Evolutionary conservation across 306 rosid species (phyloP), one percentile per base, ranked within the genome.

Genomic region (Trifolium subterraneum): DNA sequence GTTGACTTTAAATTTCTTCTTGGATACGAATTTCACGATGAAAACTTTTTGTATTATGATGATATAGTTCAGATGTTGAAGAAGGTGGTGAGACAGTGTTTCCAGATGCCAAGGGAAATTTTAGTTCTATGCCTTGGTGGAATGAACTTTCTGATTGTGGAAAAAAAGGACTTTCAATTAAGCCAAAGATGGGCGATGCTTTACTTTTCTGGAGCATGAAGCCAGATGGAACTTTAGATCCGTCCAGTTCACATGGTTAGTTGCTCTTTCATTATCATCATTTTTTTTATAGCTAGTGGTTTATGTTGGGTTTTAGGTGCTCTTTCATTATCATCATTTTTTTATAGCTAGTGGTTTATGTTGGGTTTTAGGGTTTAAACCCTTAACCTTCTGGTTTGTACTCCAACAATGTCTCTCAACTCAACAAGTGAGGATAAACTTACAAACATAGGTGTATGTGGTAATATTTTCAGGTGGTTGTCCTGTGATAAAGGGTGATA

Each of bases 1-100:
- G 23, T 71, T 72, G 9, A 48, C 64, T 73, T 56, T 42, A 13
- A 39, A 63, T 42, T 59, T 70, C 19, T 29, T 68, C 9, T 20
- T 68, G 25, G 27, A 10, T 72, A 27, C 60, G 70, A 60, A 63
- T 61, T 25, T 48, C 58, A 29, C 66, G 44, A 35, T 35, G 36
- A 79, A 35, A 64, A 22, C 19, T 59, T 75, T 80, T 74, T 75
- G 33, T 61, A 50, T 61, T 68, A 13, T 36, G 62, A 62, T 78
- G 72, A 58, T 90, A 54, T 96, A 95, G 99, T 63, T 80, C 97
- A 78, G 96, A 95, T 67, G 99, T 95, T 68, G 99, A 95, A 85
- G 98, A 92, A 88, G 99, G 99, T 19, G 99, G 99, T 35, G 99
- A 95, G 85, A 95, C 99, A 19, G 97, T 95, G 84, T 92, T 95